Percentiles rank a stretch among this genome's conserved stretches.
phyloP scores from a whole-genome alignment of 2,329 filamentous ascomycete species.

The Ophiostoma perfectum region DNA sequence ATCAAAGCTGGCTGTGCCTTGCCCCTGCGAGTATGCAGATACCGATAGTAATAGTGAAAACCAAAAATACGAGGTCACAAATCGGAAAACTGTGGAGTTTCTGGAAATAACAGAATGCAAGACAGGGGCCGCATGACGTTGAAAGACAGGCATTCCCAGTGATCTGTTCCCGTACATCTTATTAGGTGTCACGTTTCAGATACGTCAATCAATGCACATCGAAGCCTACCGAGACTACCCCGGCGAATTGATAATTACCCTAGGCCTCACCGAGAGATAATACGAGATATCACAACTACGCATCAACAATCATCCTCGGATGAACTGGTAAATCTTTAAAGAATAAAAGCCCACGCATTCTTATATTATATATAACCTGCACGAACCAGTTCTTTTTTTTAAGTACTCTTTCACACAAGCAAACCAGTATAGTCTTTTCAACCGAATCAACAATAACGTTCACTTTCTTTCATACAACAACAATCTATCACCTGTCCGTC shows the following conservation, averaged over 20 bases:
- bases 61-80: neutral
- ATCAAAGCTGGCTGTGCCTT: neutral
- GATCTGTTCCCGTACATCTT: slow-evolving; percentile 2
- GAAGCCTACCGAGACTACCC: neutral
- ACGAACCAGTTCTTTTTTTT: neutral
- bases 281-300: neutral
- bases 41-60: neutral
- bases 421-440: neutral
- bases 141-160: neutral
- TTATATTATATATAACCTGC: neutral
- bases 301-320: neutral
- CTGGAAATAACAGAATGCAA: neutral
- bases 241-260: neutral
- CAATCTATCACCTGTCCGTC: too few species aligned
- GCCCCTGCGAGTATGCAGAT: slow-evolving; percentile 1
- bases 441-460: too few species aligned
- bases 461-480: neutral
- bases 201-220: slow-evolving; percentile 4
- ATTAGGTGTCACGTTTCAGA: slow-evolving; percentile 7
- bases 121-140: neutral
- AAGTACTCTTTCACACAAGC: too few species aligned
- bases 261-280: neutral
- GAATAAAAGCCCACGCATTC: too few species aligned
- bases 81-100: neutral
- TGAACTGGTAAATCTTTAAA: neutral